phyloP scores from a whole-genome alignment of 305 asterid species.

The Salvia sclarea region DNA sequence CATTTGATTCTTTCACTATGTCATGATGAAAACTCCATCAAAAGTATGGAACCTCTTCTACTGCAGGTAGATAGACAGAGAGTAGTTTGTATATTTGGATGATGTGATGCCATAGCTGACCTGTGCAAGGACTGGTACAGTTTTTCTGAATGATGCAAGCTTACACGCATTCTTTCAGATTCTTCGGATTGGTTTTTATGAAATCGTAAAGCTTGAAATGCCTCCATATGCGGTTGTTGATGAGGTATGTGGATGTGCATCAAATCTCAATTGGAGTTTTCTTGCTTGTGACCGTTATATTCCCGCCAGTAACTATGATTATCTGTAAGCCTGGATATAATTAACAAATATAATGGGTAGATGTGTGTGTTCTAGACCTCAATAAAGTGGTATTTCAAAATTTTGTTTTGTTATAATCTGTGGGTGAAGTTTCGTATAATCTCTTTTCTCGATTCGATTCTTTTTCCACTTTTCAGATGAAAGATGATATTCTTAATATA shows the following conservation, averaged over 20 bases:
- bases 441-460: too few species aligned
- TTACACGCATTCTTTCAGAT: conserved; percentile 52
- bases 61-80: conserved; percentile 54
- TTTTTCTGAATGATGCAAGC: conserved; percentile 7
- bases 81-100: conserved; percentile 14
- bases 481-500: background rate
- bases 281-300: background rate
- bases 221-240: conserved; percentile 94
- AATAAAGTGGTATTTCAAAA: background rate
- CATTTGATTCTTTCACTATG: conserved; percentile 86
- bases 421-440: too few species aligned
- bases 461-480: background rate
- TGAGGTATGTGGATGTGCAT: conserved; percentile 60
- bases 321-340: background rate
- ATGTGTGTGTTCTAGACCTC: background rate
- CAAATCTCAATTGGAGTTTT: conserved; percentile 2
- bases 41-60: conserved; percentile 89
- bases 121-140: background rate
- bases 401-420: background rate
- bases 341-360: background rate
- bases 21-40: conserved; percentile 61
- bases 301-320: background rate
- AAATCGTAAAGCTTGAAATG: conserved; percentile 85
- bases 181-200: conserved; percentile 88
- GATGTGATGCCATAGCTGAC: conserved; percentile 1